Percentiles rank a stretch among this genome's conserved stretches.
Evolutionary conservation across 192 early-diverging fungal species (phyloP).

Genomic region (Mycoemilia scoparia): DNA sequence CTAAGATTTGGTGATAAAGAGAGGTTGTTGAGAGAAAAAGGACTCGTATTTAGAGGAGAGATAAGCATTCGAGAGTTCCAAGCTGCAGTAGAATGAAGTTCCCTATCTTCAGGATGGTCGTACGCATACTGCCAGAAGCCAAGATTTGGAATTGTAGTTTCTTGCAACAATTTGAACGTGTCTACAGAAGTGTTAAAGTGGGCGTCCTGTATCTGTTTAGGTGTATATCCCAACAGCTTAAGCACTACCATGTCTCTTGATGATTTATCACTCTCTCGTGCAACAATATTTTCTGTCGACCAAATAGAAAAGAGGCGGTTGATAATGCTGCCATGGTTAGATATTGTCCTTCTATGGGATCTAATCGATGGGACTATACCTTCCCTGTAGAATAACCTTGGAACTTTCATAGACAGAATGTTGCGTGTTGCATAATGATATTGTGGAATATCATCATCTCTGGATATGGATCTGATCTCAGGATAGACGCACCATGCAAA

Average conservation of each 20-base stretch:
- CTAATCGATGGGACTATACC: constrained; percentile 34
- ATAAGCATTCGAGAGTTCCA: no score
- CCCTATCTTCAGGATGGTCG: no score
- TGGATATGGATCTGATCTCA: constrained; percentile 35
- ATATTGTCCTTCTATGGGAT: constrained; percentile 7
- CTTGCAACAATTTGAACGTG: no score
- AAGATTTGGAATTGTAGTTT: no score
- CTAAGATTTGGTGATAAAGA: constrained; percentile 12
- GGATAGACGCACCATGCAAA: constrained; percentile 40
- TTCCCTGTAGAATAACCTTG: constrained; percentile 47
- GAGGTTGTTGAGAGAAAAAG: constrained; percentile 15
- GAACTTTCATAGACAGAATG: constrained; percentile 41
- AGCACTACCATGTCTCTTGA: no score
- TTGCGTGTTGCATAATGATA: constrained; percentile 43
- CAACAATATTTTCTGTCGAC: constrained; percentile 8
- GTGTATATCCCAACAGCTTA: no score
- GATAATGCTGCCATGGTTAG: constrained; percentile 5
- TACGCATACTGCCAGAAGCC: no score
- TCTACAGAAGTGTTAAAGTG: no score
- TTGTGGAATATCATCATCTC: constrained; percentile 37
- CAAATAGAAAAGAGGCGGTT: constrained; percentile 11
- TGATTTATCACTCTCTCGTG: no score
- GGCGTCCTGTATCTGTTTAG: no score
- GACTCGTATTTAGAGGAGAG: no score
- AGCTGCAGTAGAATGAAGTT: no score